These are phyloP conservation scores for Oenanthe sinensis DNA, from an alignment of 129 eudicot genomes.

Conservation along the genomic window DNA sequence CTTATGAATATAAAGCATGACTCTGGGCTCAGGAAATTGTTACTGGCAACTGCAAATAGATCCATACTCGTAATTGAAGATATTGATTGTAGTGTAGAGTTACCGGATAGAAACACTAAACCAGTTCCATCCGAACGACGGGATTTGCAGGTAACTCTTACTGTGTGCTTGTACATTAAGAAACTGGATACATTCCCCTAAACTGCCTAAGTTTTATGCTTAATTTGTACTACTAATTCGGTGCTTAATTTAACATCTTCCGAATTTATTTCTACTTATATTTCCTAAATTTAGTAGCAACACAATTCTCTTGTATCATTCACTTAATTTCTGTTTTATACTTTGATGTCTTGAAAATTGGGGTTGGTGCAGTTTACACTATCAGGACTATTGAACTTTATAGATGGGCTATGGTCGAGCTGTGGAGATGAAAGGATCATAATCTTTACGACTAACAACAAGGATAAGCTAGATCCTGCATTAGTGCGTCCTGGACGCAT, in stretches of 20 bases:
- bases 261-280: too few relatives aligned
- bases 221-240: not conserved
- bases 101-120: not conserved
- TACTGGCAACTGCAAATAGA: not conserved
- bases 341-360: not conserved
- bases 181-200: not conserved
- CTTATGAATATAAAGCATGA: not conserved
- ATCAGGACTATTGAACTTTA: conserved; percentile 40
- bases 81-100: conserved; percentile 2
- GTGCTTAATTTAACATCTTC: too few relatives aligned
- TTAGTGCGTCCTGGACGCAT: conserved; percentile 47
- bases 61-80: not conserved
- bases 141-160: not conserved
- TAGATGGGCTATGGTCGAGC: conserved; percentile 51
- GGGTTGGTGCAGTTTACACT: conserved; percentile 26
- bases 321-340: not conserved
- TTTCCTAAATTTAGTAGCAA: too few relatives aligned
- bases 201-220: not conserved
- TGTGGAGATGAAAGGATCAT: conserved; percentile 51
- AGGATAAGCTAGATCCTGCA: conserved; percentile 15
- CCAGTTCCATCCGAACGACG: not conserved
- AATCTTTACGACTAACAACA: conserved; percentile 6
- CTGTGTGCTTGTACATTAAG: not conserved
- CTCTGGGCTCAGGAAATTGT: not conserved
- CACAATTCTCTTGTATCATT: not conserved